Evolutionary conservation across 2,329 filamentous ascomycete genomes (phyloP).

Genomic region (Aspergillus fumigatiaffinis): DNA sequence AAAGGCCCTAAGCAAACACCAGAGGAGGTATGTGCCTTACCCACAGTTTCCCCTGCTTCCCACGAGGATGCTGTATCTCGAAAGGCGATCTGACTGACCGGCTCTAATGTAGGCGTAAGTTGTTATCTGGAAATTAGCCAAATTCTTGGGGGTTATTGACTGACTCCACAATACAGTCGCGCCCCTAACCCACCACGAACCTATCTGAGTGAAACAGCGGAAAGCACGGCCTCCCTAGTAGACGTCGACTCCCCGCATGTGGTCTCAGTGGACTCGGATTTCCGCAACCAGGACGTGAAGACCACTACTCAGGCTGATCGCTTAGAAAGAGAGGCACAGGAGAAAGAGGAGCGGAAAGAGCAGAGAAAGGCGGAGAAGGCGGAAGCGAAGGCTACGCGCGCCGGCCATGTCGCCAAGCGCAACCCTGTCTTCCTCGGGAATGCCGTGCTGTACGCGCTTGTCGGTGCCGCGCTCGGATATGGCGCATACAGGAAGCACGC

Average conservation of each 20-base stretch:
- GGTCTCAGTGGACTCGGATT: slow-evolving; percentile 39
- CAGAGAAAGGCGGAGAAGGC: slow-evolving; percentile 23
- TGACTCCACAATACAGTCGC: slow-evolving; percentile 27
- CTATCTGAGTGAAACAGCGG: slow-evolving; percentile 34
- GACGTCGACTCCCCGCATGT: slow-evolving; percentile 48
- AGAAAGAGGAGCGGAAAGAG: slow-evolving; percentile 18
- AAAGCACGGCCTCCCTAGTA: slow-evolving; percentile 42
- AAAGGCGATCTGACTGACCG: slow-evolving; percentile 10
- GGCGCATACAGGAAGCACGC: slow-evolving; percentile 47
- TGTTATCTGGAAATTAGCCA: background rate
- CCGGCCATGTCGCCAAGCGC: slow-evolving; percentile 34
- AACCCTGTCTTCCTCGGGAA: slow-evolving; percentile 48
- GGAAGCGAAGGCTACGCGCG: slow-evolving; percentile 30
- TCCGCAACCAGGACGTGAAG: slow-evolving; percentile 40
- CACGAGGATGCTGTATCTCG: background rate
- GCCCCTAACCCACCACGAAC: slow-evolving; percentile 39
- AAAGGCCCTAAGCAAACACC: slow-evolving; percentile 45
- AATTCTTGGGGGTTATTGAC: background rate
- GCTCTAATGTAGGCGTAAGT: slow-evolving; percentile 34
- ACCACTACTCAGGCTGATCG: slow-evolving; percentile 45
- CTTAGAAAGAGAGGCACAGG: slow-evolving; percentile 33
- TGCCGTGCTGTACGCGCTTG: slow-evolving; percentile 39
- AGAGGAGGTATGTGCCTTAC: slow-evolving; percentile 40
- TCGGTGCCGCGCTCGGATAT: slow-evolving; percentile 42
- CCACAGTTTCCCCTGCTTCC: background rate